A percentile compares a stretch with the other conserved stretches of the same genome.
Conservation (phyloP, 495 filamentous ascomycete genomes). For the Hamigera avellanea region DNA sequence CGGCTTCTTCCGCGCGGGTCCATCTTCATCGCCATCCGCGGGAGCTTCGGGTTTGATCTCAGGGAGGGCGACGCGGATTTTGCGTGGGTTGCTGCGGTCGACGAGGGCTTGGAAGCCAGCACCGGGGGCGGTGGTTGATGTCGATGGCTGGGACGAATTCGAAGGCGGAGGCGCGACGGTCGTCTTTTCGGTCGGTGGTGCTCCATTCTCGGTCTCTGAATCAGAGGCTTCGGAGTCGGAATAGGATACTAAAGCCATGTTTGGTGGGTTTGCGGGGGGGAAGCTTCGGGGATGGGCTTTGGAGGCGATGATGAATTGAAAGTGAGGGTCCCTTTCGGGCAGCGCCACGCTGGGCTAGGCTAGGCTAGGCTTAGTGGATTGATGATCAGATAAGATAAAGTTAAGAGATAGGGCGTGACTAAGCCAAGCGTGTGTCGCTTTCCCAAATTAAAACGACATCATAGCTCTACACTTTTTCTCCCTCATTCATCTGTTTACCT, state of each 20-base stretch:
- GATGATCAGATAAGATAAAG: conserved; percentile 12
- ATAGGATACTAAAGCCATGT: conserved; percentile 70
- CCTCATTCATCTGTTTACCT: too few species aligned
- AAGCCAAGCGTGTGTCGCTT: background rate
- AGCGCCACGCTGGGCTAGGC: too few species aligned
- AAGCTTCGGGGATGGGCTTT: background rate
- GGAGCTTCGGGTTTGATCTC: conserved; percentile 32
- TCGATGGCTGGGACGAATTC: conserved; percentile 16
- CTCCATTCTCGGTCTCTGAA: conserved; percentile 21
- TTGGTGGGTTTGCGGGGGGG: background rate
- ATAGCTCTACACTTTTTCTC: background rate
- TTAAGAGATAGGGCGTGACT: too few species aligned
- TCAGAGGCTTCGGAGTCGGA: conserved; percentile 79
- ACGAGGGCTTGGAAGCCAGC: conserved; percentile 58
- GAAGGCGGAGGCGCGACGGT: conserved; percentile 17
- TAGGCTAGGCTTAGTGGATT: too few species aligned
- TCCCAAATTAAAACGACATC: background rate
- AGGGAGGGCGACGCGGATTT: conserved; percentile 69
- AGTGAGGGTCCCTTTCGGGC: too few species aligned
- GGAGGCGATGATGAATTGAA: too few species aligned
- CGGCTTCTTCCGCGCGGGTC: conserved; percentile 61
- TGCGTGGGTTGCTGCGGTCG: conserved; percentile 66
- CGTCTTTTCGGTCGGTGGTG: conserved; percentile 15
- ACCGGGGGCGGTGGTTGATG: conserved; percentile 26
- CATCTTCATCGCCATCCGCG: conserved; percentile 27